Percentiles rank a stretch among this genome's conserved stretches.
Evolutionary conservation across 495 filamentous ascomycete genomes (phyloP).

Genomic region (Hypoxylon cercidicola): DNA sequence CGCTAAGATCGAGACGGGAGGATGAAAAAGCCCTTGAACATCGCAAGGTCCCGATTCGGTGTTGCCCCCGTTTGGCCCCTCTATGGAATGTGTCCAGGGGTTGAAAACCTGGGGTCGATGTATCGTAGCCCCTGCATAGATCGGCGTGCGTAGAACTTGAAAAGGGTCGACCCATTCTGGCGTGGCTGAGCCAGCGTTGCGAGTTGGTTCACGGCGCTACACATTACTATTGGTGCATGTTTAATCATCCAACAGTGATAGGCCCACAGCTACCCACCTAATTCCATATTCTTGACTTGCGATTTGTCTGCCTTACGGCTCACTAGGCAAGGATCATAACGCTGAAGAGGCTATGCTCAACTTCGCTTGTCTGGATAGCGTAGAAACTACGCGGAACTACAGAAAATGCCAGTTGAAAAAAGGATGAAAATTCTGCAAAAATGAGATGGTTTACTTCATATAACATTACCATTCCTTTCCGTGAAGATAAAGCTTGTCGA

Average conservation of each 20-base stretch:
- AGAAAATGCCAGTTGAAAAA: not conserved
- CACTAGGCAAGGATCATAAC: not conserved
- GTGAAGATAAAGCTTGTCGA: too few relatives aligned
- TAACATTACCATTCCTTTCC: too few relatives aligned
- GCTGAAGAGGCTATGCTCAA: too few relatives aligned
- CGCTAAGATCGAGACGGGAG: constrained; percentile 6
- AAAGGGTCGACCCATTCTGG: not conserved
- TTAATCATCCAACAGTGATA: not conserved
- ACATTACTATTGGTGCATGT: not conserved
- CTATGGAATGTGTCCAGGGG: constrained; percentile 1
- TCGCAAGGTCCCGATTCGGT: not conserved
- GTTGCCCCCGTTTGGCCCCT: not conserved
- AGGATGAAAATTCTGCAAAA: too few relatives aligned
- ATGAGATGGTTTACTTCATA: too few relatives aligned
- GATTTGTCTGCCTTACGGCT: constrained; percentile 8
- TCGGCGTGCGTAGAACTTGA: constrained; percentile 2
- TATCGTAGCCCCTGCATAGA: constrained; percentile 1
- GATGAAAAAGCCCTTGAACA: not conserved
- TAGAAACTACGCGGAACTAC: not conserved
- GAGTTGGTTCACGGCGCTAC: not conserved
- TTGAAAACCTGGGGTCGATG: not conserved
- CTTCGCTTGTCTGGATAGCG: not conserved
- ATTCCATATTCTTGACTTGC: not conserved
- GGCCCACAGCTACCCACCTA: constrained; percentile 7
- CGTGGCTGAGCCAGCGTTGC: constrained; percentile 1